Base-by-base conservation (phyloP, 108 stramenopile species). In the Fragilaria radians region DNA sequence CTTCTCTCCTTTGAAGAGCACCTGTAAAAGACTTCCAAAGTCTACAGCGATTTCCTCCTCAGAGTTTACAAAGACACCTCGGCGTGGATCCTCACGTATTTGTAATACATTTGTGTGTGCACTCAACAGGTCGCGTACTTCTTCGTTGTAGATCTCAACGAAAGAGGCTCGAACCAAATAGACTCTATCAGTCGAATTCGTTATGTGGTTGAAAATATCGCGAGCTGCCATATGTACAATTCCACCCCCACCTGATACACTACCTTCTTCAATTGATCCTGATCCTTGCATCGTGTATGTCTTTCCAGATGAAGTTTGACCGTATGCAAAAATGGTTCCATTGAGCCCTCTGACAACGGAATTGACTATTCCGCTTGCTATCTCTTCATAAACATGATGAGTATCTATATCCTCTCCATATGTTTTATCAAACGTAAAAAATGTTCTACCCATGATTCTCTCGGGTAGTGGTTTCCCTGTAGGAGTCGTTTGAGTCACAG, bases 111-210 rank as follows among this genome's bases (percentile, higher is more conserved):
- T 59, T 14, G 61, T 69, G 18, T 66, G 48, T 42, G 61, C 71
- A 22, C 74, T 67, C 0, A 99, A 79, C 58, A 99, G 71, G 75
- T 99, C 99, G 2, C 94, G 69, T 3, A 99, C 95, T 52, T 96
- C 91, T 73, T 99, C 99, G 68, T 99, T 98, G 80, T 99, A 99
- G 54, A 99, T 98, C 66, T 99, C 99, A 54, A 99, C 75, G 63
- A 96, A 99, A 24, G 93, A 95, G 1, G 93, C 93, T 31, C 95
- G 80, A 23, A 97, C 79, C 9, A 95, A 57, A 71, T 94, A 97
- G 23, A 80, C 72, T 11, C 87, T 71, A 27, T 86, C 73, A 14
- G 72, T 57, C 22, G 71, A 66, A 26, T 75, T 67, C 33, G 72
- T 62, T 63, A 93, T 89, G 26, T 84, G 72, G 46, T 60, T 32